phyloP scores from a whole-genome alignment of 768 basidiomycete species.

The Mycena floridula region DNA sequence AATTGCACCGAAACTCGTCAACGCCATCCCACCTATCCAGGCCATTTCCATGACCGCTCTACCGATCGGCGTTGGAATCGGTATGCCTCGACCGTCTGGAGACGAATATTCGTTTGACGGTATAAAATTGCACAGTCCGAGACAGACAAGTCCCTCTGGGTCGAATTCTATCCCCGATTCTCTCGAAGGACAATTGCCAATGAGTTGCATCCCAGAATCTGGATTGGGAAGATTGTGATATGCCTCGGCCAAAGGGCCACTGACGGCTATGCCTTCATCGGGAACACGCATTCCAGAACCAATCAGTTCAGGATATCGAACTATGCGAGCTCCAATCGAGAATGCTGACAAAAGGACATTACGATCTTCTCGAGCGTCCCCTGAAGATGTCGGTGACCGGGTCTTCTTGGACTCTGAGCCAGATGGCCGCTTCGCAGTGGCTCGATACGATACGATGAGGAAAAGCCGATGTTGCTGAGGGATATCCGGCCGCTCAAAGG shows the following conservation, averaged over 20 bases:
- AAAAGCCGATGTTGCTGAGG: conserved; percentile 56
- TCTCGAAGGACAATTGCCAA: conserved; percentile 58
- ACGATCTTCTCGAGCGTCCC: conserved; percentile 32
- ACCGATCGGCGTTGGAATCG: conserved; percentile 45
- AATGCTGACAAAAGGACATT: conserved; percentile 57
- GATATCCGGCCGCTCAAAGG: conserved; percentile 28
- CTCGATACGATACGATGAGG: conserved; percentile 77
- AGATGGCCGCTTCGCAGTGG: conserved; percentile 40
- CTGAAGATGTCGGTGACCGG: conserved; percentile 24
- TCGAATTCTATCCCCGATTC: conserved; percentile 70
- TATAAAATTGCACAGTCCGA: conserved; percentile 51
- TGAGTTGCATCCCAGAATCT: conserved; percentile 34
- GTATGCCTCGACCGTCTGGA: neutral
- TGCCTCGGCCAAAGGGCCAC: conserved; percentile 51
- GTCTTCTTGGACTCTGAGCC: conserved; percentile 3
- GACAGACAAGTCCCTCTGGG: conserved; percentile 70
- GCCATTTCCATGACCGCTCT: conserved; percentile 52
- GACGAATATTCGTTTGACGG: neutral
- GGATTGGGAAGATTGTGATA: conserved; percentile 36
- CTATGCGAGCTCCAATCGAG: conserved; percentile 67
- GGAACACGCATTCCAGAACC: conserved; percentile 71
- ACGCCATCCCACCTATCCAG: conserved; percentile 46
- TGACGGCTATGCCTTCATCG: conserved; percentile 61
- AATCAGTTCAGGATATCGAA: conserved; percentile 66
- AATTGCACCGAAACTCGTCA: conserved; percentile 41